A percentile compares a stretch with the other conserved stretches of the same genome.
Conservation (phyloP, 257 asterid species). For the Voacanga thouarsii region DNA sequence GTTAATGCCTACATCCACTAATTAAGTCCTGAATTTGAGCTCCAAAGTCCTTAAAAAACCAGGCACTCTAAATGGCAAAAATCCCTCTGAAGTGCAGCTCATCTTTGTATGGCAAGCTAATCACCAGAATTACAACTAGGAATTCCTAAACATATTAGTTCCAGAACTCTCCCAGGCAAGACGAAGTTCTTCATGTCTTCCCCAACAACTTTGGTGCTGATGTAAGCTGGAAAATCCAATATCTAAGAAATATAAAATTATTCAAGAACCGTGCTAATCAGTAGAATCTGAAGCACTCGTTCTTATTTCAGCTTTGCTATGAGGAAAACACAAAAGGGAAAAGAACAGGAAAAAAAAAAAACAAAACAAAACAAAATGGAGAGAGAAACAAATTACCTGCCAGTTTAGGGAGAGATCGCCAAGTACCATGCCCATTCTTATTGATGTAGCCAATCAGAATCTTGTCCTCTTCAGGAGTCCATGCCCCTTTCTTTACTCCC, state of each 20-base stretch:
- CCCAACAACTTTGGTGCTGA: neutral
- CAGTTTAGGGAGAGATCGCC: conserved; percentile 68
- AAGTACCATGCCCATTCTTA: conserved; percentile 53
- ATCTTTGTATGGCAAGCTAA: neutral
- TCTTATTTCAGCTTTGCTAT: neutral
- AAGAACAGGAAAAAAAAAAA: neutral
- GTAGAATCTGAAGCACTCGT: neutral
- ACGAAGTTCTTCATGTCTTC: neutral
- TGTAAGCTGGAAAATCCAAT: neutral
- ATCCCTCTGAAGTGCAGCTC: neutral
- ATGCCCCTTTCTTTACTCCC: conserved; percentile 55
- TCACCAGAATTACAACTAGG: neutral
- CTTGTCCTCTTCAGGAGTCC: conserved; percentile 76
- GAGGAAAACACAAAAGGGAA: no score
- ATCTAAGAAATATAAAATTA: neutral
- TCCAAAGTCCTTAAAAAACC: neutral
- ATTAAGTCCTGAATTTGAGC: neutral
- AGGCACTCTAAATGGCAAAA: neutral
- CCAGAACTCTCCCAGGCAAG: neutral
- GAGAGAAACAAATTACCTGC: conserved; percentile 42
- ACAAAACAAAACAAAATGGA: neutral
- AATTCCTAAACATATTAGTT: neutral
- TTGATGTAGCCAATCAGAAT: conserved; percentile 60
- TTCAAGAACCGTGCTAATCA: neutral
- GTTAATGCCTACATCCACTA: neutral